These are phyloP conservation scores for Colletotrichum lini DNA, from an alignment of 2,329 filamentous ascomycete species.

Conservation along the genomic window DNA sequence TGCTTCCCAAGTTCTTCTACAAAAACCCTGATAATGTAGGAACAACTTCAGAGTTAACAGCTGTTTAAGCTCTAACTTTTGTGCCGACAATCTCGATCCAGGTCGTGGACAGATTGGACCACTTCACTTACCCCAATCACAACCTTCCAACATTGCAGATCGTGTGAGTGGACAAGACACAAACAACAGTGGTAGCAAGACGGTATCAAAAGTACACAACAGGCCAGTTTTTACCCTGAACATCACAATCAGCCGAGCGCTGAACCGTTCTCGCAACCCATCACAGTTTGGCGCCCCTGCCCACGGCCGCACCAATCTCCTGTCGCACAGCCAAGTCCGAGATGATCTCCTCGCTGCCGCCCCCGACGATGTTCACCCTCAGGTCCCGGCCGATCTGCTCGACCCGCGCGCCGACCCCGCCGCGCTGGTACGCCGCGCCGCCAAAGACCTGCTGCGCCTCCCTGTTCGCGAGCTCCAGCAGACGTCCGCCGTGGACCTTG, in stretches of 20 bases:
- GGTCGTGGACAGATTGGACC: no score
- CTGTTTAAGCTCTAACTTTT: no score
- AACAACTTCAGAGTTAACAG: no score
- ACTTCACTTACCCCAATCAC: no score
- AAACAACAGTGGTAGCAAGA: background rate
- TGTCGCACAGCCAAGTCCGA: constrained; percentile 65
- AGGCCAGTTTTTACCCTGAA: background rate
- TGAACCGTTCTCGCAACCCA: background rate
- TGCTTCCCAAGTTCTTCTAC: no score
- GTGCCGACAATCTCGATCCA: no score
- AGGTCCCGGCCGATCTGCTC: constrained; percentile 69
- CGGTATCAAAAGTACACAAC: background rate
- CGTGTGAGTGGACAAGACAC: no score
- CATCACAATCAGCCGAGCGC: no score
- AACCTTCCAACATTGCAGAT: no score
- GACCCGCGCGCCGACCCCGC: constrained; percentile 57
- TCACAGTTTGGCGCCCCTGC: constrained; percentile 2
- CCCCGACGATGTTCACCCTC: constrained; percentile 65
- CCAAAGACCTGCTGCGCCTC: constrained; percentile 70
- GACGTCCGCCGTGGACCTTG: constrained; percentile 64
- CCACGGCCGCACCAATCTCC: constrained; percentile 48
- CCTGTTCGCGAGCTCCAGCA: constrained; percentile 64
- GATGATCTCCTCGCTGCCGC: constrained; percentile 69
- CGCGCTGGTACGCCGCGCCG: constrained; percentile 65
- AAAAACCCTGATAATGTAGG: no score